Percentiles rank a stretch among this genome's conserved stretches.
These are phyloP conservation scores for Lasiodiplodia citricola DNA, from an alignment of 2,329 filamentous ascomycete species.

Conservation along the genomic window DNA sequence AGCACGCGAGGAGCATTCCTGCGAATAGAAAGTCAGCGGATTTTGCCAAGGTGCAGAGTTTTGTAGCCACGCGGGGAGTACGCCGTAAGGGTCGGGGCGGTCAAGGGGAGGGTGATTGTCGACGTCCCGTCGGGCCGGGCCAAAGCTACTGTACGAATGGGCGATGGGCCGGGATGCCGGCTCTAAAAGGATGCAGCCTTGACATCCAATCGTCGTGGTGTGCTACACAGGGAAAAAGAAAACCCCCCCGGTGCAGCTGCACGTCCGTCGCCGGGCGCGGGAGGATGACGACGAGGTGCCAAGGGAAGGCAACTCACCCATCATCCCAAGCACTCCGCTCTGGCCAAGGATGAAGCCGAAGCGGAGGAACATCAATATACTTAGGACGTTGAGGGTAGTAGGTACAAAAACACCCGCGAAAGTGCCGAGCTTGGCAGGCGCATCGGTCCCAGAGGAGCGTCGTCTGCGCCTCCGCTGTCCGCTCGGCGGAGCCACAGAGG, in stretches of 20 bases:
- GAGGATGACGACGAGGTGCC: background rate
- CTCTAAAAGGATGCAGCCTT: too few species aligned
- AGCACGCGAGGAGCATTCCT: slow-evolving; percentile 77
- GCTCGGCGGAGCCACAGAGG: slow-evolving; percentile 20
- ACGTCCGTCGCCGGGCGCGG: background rate
- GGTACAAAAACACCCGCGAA: slow-evolving; percentile 75
- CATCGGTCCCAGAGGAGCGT: background rate
- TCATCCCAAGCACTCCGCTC: slow-evolving; percentile 77
- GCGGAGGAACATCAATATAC: slow-evolving; percentile 89
- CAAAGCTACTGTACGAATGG: background rate
- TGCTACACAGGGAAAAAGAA: too few species aligned
- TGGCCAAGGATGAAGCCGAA: slow-evolving; percentile 86
- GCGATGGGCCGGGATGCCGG: too few species aligned
- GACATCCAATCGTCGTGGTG: too few species aligned
- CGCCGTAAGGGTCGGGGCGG: background rate
- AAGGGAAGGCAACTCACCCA: slow-evolving; percentile 62
- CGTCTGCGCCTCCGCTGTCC: slow-evolving; percentile 1
- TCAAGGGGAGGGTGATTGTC: background rate
- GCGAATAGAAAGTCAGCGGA: background rate
- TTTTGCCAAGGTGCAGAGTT: background rate
- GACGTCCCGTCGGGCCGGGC: background rate
- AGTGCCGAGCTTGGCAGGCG: slow-evolving; percentile 68
- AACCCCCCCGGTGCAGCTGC: background rate
- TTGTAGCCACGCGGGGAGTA: background rate
- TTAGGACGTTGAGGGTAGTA: slow-evolving; percentile 86